phyloP scores from a whole-genome alignment of 1,139 yeast species.

The Blastobotrys malaysiensis region DNA sequence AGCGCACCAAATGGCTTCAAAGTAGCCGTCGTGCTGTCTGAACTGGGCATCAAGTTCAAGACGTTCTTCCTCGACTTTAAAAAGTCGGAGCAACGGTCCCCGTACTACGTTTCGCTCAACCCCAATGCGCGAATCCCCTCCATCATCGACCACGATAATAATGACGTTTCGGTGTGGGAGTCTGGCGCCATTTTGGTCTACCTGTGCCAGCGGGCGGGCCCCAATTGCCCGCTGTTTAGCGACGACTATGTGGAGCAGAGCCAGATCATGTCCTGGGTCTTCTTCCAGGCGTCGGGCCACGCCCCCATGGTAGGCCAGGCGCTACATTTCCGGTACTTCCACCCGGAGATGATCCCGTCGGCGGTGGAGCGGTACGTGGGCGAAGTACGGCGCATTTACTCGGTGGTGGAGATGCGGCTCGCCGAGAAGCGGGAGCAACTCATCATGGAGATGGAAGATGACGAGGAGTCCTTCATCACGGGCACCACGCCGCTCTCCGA shows the following conservation, averaged over 20 bases:
- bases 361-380: constrained; percentile 90
- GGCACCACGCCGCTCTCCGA: constrained; percentile 87
- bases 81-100: constrained; percentile 84
- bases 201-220: constrained; percentile 62
- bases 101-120: constrained; percentile 84
- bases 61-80: constrained; percentile 87
- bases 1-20: constrained; percentile 97
- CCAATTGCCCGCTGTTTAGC: constrained; percentile 69
- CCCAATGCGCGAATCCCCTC: constrained; percentile 97
- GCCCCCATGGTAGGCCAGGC: constrained; percentile 99
- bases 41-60: constrained; percentile 70
- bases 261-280: constrained; percentile 85
- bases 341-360: constrained; percentile 76
- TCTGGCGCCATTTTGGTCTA: constrained; percentile 86
- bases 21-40: constrained; percentile 85
- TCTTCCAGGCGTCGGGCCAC: constrained; percentile 93
- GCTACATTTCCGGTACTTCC: constrained; percentile 86
- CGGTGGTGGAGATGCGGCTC: constrained; percentile 90
- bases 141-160: constrained; percentile 77
- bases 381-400: constrained; percentile 89
- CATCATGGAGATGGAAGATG: constrained; percentile 91
- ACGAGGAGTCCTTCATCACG: constrained; percentile 78
- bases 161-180: constrained; percentile 85
- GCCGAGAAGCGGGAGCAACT: constrained; percentile 90
- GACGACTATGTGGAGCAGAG: constrained; percentile 75